Conservation (phyloP, 371 early-diverging fungal genomes). For the Mucor saturninus region DNA sequence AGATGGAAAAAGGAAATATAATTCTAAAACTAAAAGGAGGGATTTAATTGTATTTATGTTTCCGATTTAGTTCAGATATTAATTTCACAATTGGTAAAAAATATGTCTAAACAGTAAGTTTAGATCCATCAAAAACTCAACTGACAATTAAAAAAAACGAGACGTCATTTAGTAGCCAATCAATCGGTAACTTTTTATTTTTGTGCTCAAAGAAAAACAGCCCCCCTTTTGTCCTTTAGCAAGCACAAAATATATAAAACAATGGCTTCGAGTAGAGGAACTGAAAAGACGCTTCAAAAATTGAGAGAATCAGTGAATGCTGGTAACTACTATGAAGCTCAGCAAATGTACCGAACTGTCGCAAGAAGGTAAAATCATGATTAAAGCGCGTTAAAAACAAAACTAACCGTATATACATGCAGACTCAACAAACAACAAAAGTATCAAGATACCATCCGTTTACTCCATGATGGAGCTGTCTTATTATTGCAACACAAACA, state of each 20-base stretch:
- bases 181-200: not conserved
- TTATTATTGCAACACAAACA: slow-evolving; percentile 82
- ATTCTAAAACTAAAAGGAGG: not conserved
- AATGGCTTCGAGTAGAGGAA: slow-evolving; percentile 64
- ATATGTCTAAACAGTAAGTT: not conserved
- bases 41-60: slow-evolving; percentile 6
- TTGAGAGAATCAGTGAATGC: slow-evolving; percentile 70
- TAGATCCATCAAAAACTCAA: slow-evolving; percentile 1
- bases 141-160: not conserved
- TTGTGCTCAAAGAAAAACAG: not conserved
- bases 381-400: not conserved
- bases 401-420: not conserved
- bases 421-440: slow-evolving; percentile 88
- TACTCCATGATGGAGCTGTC: slow-evolving; percentile 79
- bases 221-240: slow-evolving; percentile 3
- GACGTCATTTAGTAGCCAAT: not conserved
- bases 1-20: slow-evolving; percentile 5
- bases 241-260: not conserved
- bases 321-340: slow-evolving; percentile 91
- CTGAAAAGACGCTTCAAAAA: slow-evolving; percentile 71
- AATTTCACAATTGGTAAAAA: not conserved
- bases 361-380: slow-evolving; percentile 72
- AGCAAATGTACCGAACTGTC: slow-evolving; percentile 92
- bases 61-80: slow-evolving; percentile 2
- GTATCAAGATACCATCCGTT: slow-evolving; percentile 73